Evolutionary conservation across 192 early-diverging fungal genomes (phyloP).

Genomic region (Helicostylum pulchrum): DNA sequence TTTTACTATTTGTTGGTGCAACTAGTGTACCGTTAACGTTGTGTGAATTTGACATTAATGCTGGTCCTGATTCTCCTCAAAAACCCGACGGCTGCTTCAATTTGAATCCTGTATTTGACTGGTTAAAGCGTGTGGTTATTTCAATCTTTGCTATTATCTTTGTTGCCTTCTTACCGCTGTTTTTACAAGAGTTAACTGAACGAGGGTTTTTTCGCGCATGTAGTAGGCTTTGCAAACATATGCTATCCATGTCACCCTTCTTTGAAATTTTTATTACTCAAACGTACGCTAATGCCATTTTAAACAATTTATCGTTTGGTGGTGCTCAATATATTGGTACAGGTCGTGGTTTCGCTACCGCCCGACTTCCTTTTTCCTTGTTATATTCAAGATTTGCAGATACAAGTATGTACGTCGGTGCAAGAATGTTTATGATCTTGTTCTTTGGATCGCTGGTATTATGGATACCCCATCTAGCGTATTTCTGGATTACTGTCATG

Average conservation of each 20-base stretch:
- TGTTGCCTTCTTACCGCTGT: slow-evolving; percentile 78
- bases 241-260: slow-evolving; percentile 78
- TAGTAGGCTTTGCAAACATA: slow-evolving; percentile 77
- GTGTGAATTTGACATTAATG: slow-evolving; percentile 57
- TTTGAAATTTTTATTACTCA: slow-evolving; percentile 87
- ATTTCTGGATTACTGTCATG: slow-evolving; percentile 80
- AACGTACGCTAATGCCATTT: slow-evolving; percentile 75
- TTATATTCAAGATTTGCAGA: slow-evolving; percentile 79
- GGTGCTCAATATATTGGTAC: slow-evolving; percentile 81
- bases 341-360: slow-evolving; percentile 82
- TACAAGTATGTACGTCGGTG: slow-evolving; percentile 73
- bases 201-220: slow-evolving; percentile 73
- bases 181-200: slow-evolving; percentile 81
- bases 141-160: slow-evolving; percentile 80
- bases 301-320: slow-evolving; percentile 79
- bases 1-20: slow-evolving; percentile 71
- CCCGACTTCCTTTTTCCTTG: slow-evolving; percentile 72
- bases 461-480: slow-evolving; percentile 66
- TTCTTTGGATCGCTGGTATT: slow-evolving; percentile 58
- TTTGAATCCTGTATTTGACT: slow-evolving; percentile 66
- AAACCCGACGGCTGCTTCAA: slow-evolving; percentile 61
- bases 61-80: slow-evolving; percentile 36
- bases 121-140: slow-evolving; percentile 78
- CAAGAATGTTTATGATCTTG: slow-evolving; percentile 62
- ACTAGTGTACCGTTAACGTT: slow-evolving; percentile 56